Percentiles rank a stretch among this genome's conserved stretches.
phyloP scores from a whole-genome alignment of 1,284 basidiomycete genomes.

The Tylopilus orsonianus region DNA sequence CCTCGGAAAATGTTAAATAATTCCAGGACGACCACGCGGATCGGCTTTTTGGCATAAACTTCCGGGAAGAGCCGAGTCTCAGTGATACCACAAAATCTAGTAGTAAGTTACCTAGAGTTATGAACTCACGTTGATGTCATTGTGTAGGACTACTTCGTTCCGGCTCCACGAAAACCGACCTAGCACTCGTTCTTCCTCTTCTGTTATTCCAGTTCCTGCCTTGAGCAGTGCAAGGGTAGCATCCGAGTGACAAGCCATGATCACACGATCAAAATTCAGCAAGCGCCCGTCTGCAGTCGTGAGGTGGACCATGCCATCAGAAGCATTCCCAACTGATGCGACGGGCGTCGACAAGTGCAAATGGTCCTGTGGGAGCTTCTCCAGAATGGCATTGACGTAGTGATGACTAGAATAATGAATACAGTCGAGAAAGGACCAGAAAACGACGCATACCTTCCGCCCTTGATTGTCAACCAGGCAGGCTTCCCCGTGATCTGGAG shows the following conservation, averaged over 20 bases:
- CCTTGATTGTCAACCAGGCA: slow-evolving; percentile 73
- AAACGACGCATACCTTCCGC: slow-evolving; percentile 55
- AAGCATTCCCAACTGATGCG: slow-evolving; percentile 33
- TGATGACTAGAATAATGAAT: slow-evolving; percentile 42
- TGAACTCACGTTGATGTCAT: slow-evolving; percentile 60
- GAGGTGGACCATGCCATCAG: slow-evolving; percentile 37
- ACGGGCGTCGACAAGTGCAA: slow-evolving; percentile 59
- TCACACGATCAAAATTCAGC: slow-evolving; percentile 68
- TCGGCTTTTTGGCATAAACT: slow-evolving; percentile 68
- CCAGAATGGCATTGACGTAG: slow-evolving; percentile 69
- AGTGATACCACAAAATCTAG: background rate
- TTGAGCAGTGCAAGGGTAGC: slow-evolving; percentile 59
- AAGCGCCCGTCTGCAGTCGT: slow-evolving; percentile 44
- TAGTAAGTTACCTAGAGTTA: too few species aligned
- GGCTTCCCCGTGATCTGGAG: slow-evolving; percentile 76
- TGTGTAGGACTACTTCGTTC: slow-evolving; percentile 72
- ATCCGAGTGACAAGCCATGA: slow-evolving; percentile 79
- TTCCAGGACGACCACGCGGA: slow-evolving; percentile 77
- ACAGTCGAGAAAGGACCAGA: background rate
- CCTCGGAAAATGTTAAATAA: slow-evolving; percentile 57
- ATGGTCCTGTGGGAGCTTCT: slow-evolving; percentile 49
- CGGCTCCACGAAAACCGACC: slow-evolving; percentile 65
- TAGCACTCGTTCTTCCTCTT: slow-evolving; percentile 59
- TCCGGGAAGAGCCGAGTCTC: background rate
- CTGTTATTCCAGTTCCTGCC: slow-evolving; percentile 49